Percentiles rank a stretch among this genome's conserved stretches.
Evolutionary conservation across 2,329 filamentous ascomycete genomes (phyloP).

Genomic region (Pestalotiopsis sp.): DNA sequence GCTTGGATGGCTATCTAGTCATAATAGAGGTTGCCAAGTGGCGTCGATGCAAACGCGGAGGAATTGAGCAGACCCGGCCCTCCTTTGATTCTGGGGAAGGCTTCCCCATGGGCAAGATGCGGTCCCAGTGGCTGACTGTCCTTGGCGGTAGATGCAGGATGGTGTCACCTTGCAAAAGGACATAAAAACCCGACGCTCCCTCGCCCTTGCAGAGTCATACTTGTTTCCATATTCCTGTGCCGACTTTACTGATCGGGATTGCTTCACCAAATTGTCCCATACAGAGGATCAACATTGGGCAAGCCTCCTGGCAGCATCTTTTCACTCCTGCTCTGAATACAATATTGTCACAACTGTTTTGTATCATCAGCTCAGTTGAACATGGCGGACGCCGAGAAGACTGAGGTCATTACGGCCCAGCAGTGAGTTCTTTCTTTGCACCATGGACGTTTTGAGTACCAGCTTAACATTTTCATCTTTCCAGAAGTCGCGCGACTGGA

Average conservation of each 20-base stretch:
- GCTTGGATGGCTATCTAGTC: not conserved
- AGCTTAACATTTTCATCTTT: not conserved
- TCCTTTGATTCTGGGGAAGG: not conserved
- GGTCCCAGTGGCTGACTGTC: not conserved
- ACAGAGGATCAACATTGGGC: not conserved
- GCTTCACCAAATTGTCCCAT: not conserved
- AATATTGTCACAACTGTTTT: not conserved
- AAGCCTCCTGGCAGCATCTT: not conserved
- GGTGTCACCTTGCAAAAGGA: not conserved
- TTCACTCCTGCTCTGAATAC: not conserved
- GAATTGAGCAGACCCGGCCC: not conserved
- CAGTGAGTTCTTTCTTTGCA: not conserved
- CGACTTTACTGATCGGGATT: not conserved
- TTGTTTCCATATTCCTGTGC: not conserved
- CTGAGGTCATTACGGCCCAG: not conserved
- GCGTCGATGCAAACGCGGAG: not conserved
- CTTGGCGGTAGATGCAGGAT: not conserved
- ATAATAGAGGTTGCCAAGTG: not conserved
- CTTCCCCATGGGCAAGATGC: not conserved
- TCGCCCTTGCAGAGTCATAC: not conserved
- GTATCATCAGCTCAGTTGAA: not conserved
- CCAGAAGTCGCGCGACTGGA: slow-evolving; percentile 22
- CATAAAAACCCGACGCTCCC: not conserved
- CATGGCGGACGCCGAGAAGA: not conserved
- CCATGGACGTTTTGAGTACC: not conserved